A percentile compares a stretch with the other conserved stretches of the same genome.
Conservation (phyloP, 2,329 filamentous ascomycete species). For the Hymenoscyphus occultus region DNA sequence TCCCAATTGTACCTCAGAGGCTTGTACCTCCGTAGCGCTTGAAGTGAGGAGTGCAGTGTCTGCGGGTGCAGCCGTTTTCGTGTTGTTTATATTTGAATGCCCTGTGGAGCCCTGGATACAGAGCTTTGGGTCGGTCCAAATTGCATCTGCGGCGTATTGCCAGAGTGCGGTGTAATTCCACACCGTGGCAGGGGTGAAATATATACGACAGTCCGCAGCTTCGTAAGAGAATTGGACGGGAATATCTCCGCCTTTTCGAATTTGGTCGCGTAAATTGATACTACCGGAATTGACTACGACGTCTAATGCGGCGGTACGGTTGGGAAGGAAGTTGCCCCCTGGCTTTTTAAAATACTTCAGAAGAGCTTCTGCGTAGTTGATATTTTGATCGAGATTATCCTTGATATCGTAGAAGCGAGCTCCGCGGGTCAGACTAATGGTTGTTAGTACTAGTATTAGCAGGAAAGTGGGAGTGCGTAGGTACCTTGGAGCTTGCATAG, state of each 20-base stretch:
- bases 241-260: slow-evolving; percentile 28
- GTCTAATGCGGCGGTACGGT: slow-evolving; percentile 20
- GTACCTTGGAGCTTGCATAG: slow-evolving; percentile 48
- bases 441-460: neutral
- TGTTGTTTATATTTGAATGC: slow-evolving; percentile 6
- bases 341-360: slow-evolving; percentile 18
- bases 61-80: slow-evolving; percentile 5
- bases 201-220: slow-evolving; percentile 57
- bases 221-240: slow-evolving; percentile 59
- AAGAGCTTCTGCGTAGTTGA: slow-evolving; percentile 29
- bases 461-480: neutral
- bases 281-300: slow-evolving; percentile 34
- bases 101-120: slow-evolving; percentile 29
- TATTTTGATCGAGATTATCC: slow-evolving; percentile 25
- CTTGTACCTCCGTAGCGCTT: neutral
- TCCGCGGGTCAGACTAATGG: slow-evolving; percentile 43
- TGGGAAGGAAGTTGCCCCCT: slow-evolving; percentile 24
- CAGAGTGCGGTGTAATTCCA: slow-evolving; percentile 48
- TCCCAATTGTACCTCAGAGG: neutral
- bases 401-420: slow-evolving; percentile 37
- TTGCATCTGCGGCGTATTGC: slow-evolving; percentile 40
- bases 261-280: slow-evolving; percentile 44
- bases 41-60: neutral
- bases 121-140: slow-evolving; percentile 38
- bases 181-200: slow-evolving; percentile 51